Conservation (phyloP, 1,284 basidiomycete species). For the Leucoagaricus sp. region DNA sequence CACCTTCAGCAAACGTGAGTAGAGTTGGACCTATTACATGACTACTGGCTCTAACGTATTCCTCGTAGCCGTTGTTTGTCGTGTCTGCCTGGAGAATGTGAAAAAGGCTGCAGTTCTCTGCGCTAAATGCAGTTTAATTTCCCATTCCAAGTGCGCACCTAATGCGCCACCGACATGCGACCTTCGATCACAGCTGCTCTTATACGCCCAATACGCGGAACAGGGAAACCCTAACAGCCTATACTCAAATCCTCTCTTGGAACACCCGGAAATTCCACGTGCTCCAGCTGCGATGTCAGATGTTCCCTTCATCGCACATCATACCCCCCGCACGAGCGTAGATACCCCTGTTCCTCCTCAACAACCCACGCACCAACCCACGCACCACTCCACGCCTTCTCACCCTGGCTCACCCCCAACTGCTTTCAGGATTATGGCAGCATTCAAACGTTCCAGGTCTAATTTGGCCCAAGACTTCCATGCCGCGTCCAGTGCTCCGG, state of each 20-base stretch:
- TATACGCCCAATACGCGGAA: constrained; percentile 74
- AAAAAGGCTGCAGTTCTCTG: constrained; percentile 90
- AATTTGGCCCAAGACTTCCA: constrained; percentile 39
- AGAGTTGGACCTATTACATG: constrained; percentile 9
- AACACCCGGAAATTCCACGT: constrained; percentile 38
- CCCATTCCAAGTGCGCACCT: constrained; percentile 77
- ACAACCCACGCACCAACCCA: constrained; percentile 12
- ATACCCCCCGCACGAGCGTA: constrained; percentile 50
- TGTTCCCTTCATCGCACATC: constrained; percentile 44
- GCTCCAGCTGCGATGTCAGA: constrained; percentile 56
- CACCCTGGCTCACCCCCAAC: constrained; percentile 43
- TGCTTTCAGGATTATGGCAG: constrained; percentile 63
- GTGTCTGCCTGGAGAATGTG: constrained; percentile 79
- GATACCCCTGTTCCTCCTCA: constrained; percentile 44
- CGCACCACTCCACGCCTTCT: constrained; percentile 16
- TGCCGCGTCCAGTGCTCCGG: constrained; percentile 28
- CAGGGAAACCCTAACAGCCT: constrained; percentile 53
- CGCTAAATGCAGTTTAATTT: constrained; percentile 86
- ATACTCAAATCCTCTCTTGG: constrained; percentile 54
- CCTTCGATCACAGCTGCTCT: constrained; percentile 71
- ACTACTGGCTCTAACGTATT: constrained; percentile 20
- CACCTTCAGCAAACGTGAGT: constrained; percentile 87
- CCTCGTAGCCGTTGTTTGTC: constrained; percentile 77
- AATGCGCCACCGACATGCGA: constrained; percentile 83
- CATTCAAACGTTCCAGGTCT: constrained; percentile 65